Base-by-base conservation (phyloP, 306 rosid species). In the Phaseolus lunatus region DNA sequence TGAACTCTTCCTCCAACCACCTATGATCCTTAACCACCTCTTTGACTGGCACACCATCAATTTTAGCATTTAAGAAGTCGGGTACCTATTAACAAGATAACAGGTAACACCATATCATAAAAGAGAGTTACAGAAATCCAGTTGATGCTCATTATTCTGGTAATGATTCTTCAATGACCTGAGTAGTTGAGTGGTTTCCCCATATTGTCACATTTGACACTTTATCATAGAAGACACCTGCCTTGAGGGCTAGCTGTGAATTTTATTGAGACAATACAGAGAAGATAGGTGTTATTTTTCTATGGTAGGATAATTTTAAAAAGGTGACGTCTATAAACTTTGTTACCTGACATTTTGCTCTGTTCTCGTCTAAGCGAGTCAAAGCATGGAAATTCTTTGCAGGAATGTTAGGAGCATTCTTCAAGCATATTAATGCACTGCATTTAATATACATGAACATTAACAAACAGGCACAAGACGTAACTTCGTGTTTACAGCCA, bases 111-210 rank as follows among this genome's bases (percentile, higher is more conserved):
- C 26, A 27, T 67, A 16, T 74, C 76, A 68, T 24, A 76, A 70
- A 84, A 69, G 29, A 69, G 64, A 74, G 73, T 44, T 31, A 26
- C 11, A 77, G 49, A 41, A 29, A 37, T 20, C 73, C 52, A 49
- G 33, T 81, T 33, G 57, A 63, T 2, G 43, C 45, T 68, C 49
- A 52, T 9, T 44, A 14, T 75, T 19, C 75, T 52, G 47, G 72
- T 20, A 57, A 47, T 64, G 52, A 69, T 63, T 50, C 70, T 79
- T 72, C 59, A 79, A 49, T 81, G 47, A 94, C 98, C 93, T 95
- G 99, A 81, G 99, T 95, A 69, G 97, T 95, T 58, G 99, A 95
- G 86, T 95, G 99, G 86, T 95, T 95, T 70, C 97, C 99, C 99
- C 99, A 95, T 53, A 95, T 92, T 20, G 99, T 95, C 94, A 86